Evolutionary conservation across 805 yeast genomes (phyloP).

Genomic region (Ogataea wickerhamii): DNA sequence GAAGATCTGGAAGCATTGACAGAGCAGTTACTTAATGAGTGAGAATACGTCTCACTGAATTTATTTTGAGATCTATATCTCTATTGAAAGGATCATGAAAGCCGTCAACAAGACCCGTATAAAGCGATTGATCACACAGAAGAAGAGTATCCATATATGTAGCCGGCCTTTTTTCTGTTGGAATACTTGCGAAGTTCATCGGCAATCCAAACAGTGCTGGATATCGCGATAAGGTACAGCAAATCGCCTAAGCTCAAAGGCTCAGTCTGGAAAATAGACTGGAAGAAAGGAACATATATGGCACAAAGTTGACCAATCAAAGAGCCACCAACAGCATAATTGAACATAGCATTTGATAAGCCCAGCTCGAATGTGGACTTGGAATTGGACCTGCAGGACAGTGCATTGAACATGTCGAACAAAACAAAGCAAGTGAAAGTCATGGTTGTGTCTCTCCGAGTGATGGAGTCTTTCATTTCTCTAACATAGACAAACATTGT

Average conservation of each 20-base stretch:
- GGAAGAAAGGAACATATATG: constrained; percentile 90
- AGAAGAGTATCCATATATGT: constrained; percentile 26
- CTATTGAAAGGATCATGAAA: no score
- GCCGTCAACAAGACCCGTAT: background rate
- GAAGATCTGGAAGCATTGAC: constrained; percentile 93
- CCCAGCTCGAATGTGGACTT: constrained; percentile 85
- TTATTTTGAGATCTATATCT: background rate
- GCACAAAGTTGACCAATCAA: constrained; percentile 90
- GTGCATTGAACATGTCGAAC: constrained; percentile 95
- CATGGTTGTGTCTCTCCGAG: constrained; percentile 97
- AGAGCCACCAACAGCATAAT: constrained; percentile 85
- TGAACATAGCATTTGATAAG: constrained; percentile 81
- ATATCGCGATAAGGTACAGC: constrained; percentile 52
- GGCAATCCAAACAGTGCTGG: constrained; percentile 79
- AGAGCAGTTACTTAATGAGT: constrained; percentile 39
- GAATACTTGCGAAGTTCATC: constrained; percentile 76
- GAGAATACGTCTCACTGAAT: background rate
- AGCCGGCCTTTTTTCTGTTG: constrained; percentile 16
- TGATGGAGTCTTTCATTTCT: constrained; percentile 84
- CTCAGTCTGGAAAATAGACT: constrained; percentile 90
- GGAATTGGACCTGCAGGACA: constrained; percentile 84
- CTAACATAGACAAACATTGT: constrained; percentile 81
- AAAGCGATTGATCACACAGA: constrained; percentile 18
- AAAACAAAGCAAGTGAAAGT: constrained; percentile 96
- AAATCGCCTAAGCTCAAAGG: constrained; percentile 73